Percentiles rank a stretch among this genome's conserved stretches.
Evolutionary conservation across 1,284 basidiomycete genomes (phyloP).

Genomic region (Hypsizygus ulmarius): DNA sequence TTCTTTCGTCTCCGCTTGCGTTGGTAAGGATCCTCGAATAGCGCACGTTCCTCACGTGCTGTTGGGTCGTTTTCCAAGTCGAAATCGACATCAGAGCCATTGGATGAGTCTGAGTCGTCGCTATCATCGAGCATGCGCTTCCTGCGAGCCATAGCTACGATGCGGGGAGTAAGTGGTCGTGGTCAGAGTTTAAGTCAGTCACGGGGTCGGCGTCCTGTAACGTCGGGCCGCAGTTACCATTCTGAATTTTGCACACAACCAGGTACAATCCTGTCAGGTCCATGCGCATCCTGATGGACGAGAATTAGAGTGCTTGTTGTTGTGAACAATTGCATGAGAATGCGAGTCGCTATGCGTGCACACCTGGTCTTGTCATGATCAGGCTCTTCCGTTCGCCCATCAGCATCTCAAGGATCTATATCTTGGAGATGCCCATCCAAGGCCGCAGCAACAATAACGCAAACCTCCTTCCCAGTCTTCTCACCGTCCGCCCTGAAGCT

Average conservation of each 20-base stretch:
- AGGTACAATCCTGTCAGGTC: neutral
- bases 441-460: too few relatives aligned
- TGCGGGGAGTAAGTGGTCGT: neutral
- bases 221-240: constrained; percentile 2
- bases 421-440: too few relatives aligned
- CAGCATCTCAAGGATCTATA: too few relatives aligned
- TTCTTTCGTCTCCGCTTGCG: constrained; percentile 62
- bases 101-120: constrained; percentile 69
- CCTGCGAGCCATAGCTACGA: constrained; percentile 67
- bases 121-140: constrained; percentile 80
- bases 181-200: neutral
- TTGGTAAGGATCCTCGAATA: constrained; percentile 80
- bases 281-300: too few relatives aligned
- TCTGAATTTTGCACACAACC: neutral
- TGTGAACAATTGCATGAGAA: constrained; percentile 14
- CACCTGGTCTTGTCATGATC: neutral
- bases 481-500: too few relatives aligned
- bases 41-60: constrained; percentile 69
- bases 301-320: neutral
- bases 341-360: neutral
- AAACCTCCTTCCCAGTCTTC: too few relatives aligned
- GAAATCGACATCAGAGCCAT: constrained; percentile 44
- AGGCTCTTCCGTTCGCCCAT: neutral
- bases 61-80: constrained; percentile 65
- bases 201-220: neutral